These are phyloP conservation scores for Wickerhamomyces alni DNA, from an alignment of 805 yeast species.

Conservation along the genomic window DNA sequence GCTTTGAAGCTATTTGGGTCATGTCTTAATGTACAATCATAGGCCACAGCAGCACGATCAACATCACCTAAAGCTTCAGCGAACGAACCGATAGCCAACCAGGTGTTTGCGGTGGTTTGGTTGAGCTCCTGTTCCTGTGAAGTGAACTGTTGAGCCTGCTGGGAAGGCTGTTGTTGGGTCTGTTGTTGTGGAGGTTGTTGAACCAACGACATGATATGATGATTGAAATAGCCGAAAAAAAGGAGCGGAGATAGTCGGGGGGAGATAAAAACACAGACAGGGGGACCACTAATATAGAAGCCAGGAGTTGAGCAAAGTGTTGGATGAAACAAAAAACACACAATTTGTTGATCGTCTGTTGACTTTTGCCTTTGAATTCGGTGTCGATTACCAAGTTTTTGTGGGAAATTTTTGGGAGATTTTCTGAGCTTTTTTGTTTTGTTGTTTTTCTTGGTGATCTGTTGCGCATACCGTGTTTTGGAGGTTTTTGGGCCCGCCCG, in stretches of 20 bases:
- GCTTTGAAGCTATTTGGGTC: constrained; percentile 84
- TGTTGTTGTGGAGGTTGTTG: constrained; percentile 3
- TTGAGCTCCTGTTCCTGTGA: constrained; percentile 28
- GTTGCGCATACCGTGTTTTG: too few species aligned
- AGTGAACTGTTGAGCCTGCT: constrained; percentile 24
- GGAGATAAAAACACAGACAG: neutral
- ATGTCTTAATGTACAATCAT: constrained; percentile 81
- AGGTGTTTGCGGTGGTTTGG: constrained; percentile 68
- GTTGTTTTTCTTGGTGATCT: too few species aligned
- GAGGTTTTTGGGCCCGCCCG: too few species aligned
- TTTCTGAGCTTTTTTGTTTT: too few species aligned
- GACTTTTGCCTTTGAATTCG: too few species aligned
- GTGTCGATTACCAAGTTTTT: too few species aligned
- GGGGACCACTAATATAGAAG: neutral
- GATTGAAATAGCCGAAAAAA: neutral
- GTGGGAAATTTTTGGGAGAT: too few species aligned
- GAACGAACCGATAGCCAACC: constrained; percentile 84
- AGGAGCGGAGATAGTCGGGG: neutral
- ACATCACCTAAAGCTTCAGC: constrained; percentile 88
- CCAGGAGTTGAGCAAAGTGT: too few species aligned
- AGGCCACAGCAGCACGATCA: constrained; percentile 84
- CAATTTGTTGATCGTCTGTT: too few species aligned
- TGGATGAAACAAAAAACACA: too few species aligned
- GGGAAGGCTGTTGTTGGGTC: constrained; percentile 3
- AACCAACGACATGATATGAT: neutral